These are phyloP conservation scores for Punctularia strigosozonata DNA, from an alignment of 768 basidiomycete species.

Conservation along the genomic window DNA sequence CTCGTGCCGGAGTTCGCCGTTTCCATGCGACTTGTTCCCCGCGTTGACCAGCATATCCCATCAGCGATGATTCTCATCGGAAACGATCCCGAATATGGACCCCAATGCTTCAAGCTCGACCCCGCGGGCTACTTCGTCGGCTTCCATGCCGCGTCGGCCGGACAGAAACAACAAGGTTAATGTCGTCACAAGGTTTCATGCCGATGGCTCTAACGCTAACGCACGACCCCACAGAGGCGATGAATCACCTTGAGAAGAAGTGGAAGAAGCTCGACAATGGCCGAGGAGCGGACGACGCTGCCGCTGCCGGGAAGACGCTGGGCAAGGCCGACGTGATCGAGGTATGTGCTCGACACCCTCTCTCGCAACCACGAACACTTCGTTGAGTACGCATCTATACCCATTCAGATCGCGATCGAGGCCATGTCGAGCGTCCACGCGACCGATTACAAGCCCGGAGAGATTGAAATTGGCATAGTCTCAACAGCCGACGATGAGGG, in stretches of 20 bases:
- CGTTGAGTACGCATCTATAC: not conserved
- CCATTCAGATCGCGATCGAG: slow-evolving; percentile 80
- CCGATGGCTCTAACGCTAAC: too few species aligned
- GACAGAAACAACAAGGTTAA: slow-evolving; percentile 95
- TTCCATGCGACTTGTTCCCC: slow-evolving; percentile 1
- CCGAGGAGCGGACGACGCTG: slow-evolving; percentile 67
- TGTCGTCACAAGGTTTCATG: too few species aligned
- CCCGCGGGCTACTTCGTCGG: slow-evolving; percentile 98
- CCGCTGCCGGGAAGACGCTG: slow-evolving; percentile 62
- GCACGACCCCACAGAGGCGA: too few species aligned
- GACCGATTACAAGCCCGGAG: slow-evolving; percentile 91
- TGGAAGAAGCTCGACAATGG: slow-evolving; percentile 91
- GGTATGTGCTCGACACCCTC: slow-evolving; percentile 30
- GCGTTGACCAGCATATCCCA: not conserved
- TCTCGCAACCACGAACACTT: not conserved
- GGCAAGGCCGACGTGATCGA: slow-evolving; percentile 79
- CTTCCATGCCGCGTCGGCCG: slow-evolving; percentile 93
- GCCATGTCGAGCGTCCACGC: slow-evolving; percentile 88
- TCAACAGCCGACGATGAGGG: slow-evolving; percentile 66
- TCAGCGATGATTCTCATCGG: slow-evolving; percentile 95
- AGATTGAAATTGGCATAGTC: slow-evolving; percentile 93
- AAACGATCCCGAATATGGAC: slow-evolving; percentile 79
- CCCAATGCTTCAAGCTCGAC: slow-evolving; percentile 97
- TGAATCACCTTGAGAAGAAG: slow-evolving; percentile 97
- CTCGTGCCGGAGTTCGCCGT: too few species aligned